Evolutionary conservation across 306 rosid genomes (phyloP).

Genomic region (Vigna nakashimae): DNA sequence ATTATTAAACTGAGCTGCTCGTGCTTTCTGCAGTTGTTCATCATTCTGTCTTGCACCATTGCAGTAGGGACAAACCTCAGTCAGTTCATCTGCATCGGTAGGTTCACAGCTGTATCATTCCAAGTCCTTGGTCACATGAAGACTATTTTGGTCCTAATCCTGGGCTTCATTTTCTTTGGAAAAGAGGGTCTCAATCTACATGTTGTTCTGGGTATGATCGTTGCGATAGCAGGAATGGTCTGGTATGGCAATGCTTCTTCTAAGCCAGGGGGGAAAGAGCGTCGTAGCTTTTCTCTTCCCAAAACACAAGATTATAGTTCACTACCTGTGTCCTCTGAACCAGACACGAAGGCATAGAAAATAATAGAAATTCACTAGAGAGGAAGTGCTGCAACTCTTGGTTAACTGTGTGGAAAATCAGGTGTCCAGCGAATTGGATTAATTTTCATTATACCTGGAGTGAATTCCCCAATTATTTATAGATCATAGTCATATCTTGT

Average conservation of each 20-base stretch:
- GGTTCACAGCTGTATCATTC: slow-evolving; percentile 88
- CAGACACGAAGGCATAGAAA: slow-evolving; percentile 70
- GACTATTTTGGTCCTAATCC: slow-evolving; percentile 78
- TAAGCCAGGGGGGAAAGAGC: slow-evolving; percentile 89
- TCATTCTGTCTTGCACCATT: slow-evolving; percentile 79
- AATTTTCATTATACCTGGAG: slow-evolving; percentile 51
- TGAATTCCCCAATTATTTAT: slow-evolving; percentile 56
- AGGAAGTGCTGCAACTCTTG: slow-evolving; percentile 38
- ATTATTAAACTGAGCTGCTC: slow-evolving; percentile 48
- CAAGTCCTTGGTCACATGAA: slow-evolving; percentile 96
- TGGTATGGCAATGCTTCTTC: slow-evolving; percentile 96
- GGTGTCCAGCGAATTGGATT: slow-evolving; percentile 53
- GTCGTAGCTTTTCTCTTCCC: slow-evolving; percentile 64
- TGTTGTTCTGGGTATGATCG: slow-evolving; percentile 75
- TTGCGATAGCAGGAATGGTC: slow-evolving; percentile 80
- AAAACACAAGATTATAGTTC: slow-evolving; percentile 62
- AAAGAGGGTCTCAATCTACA: slow-evolving; percentile 89
- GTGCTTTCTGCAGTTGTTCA: slow-evolving; percentile 71
- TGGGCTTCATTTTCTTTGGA: slow-evolving; percentile 89
- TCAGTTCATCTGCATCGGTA: slow-evolving; percentile 93
- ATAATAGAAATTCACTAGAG: slow-evolving; percentile 38
- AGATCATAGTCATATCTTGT: slow-evolving; percentile 41
- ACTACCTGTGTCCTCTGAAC: slow-evolving; percentile 60
- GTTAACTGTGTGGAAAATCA: slow-evolving; percentile 39
- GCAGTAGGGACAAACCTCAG: slow-evolving; percentile 96